Evolutionary conservation across 139 green algal genomes (phyloP).

Genomic region (Edaphochlamys debaryana): DNA sequence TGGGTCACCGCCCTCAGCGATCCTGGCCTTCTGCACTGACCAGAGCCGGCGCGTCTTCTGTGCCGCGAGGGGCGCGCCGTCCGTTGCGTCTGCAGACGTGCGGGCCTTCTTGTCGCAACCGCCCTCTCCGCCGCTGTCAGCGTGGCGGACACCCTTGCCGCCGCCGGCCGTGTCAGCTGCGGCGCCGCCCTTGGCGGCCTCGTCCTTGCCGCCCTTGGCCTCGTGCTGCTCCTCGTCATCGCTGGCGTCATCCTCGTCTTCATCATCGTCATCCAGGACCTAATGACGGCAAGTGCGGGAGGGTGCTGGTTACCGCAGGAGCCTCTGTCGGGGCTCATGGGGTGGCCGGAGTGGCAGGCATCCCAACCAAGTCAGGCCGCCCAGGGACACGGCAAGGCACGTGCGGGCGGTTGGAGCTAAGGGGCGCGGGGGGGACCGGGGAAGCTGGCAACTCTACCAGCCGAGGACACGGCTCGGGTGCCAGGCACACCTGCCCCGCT

Average conservation of each 20-base stretch:
- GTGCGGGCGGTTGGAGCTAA: too few relatives aligned
- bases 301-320: background rate
- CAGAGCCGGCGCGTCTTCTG: too few relatives aligned
- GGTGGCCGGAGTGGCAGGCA: background rate
- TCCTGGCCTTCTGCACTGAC: too few relatives aligned
- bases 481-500: too few relatives aligned
- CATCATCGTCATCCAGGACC: conserved; percentile 26
- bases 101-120: background rate
- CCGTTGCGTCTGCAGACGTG: background rate
- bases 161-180: background rate
- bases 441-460: too few relatives aligned
- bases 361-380: too few relatives aligned
- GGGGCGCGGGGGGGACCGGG: too few relatives aligned
- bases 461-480: background rate
- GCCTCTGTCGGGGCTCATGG: too few relatives aligned
- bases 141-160: background rate
- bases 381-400: too few relatives aligned
- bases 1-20: too few relatives aligned
- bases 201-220: background rate
- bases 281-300: too few relatives aligned
- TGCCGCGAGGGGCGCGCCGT: too few relatives aligned
- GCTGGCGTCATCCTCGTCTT: background rate
- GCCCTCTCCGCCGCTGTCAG: background rate
- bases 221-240: background rate
- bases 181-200: background rate